These are phyloP conservation scores for Lonicera japonica DNA, from an alignment of 129 eudicot species.

Conservation along the genomic window DNA sequence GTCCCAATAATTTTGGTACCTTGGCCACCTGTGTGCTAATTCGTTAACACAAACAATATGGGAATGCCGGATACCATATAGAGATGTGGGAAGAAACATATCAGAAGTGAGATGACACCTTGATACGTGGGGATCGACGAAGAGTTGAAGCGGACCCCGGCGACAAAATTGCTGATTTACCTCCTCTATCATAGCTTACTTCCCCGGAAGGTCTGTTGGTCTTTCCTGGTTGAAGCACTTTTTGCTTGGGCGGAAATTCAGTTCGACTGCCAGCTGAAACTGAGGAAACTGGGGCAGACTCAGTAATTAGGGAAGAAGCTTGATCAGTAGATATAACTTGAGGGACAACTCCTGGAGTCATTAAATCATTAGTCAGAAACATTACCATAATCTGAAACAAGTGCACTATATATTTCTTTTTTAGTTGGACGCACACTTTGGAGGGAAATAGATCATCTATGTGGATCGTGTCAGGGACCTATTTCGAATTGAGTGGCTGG, in stretches of 20 bases:
- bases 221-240: constrained; percentile 22
- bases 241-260: constrained; percentile 36
- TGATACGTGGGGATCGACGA: constrained; percentile 63
- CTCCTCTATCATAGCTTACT: constrained; percentile 29
- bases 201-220: constrained; percentile 31
- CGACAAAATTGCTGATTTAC: constrained; percentile 31
- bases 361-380: neutral
- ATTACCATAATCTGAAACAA: too few species aligned
- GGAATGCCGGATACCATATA: neutral
- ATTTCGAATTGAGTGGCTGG: too few species aligned
- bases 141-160: constrained; percentile 52
- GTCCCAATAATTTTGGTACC: too few species aligned
- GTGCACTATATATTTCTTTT: too few species aligned
- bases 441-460: too few species aligned
- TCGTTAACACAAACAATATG: too few species aligned
- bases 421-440: too few species aligned
- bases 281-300: constrained; percentile 66
- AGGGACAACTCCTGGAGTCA: constrained; percentile 36
- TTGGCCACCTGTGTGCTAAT: too few species aligned
- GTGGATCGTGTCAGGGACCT: too few species aligned
- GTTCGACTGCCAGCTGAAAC: constrained; percentile 43
- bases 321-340: constrained; percentile 36
- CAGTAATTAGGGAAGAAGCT: constrained; percentile 44
- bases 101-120: constrained; percentile 28
- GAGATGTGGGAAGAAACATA: too few species aligned